Conservation (phyloP, 257 asterid species). For the Scutellaria baicalensis region DNA sequence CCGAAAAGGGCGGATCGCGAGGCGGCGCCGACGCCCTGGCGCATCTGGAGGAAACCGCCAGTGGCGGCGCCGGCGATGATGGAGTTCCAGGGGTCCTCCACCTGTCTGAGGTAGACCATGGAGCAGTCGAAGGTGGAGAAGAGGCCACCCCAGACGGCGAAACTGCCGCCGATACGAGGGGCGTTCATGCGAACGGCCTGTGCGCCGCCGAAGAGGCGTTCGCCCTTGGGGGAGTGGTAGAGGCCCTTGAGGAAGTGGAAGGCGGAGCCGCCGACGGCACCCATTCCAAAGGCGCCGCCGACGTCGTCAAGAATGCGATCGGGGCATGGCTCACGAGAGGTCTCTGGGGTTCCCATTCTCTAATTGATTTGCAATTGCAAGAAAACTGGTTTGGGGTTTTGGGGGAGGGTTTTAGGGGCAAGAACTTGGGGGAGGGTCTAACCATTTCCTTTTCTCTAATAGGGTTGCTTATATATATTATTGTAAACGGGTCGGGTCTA, state of each 20-base stretch:
- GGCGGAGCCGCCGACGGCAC: constrained; percentile 82
- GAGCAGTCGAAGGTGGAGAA: constrained; percentile 88
- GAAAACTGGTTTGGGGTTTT: background rate
- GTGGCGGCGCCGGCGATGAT: constrained; percentile 93
- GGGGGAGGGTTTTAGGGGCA: background rate
- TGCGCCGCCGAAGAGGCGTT: constrained; percentile 66
- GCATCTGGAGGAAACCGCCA: constrained; percentile 90
- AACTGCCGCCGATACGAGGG: constrained; percentile 94
- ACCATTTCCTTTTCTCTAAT: no score
- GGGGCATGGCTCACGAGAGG: constrained; percentile 90
- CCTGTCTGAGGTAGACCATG: constrained; percentile 75
- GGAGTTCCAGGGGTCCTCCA: constrained; percentile 93
- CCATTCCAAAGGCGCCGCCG: constrained; percentile 93
- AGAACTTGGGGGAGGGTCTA: background rate
- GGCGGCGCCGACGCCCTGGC: constrained; percentile 74
- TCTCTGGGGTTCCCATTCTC: constrained; percentile 82
- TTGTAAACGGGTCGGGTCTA: no score
- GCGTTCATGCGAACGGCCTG: constrained; percentile 97
- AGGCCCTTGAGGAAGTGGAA: constrained; percentile 80
- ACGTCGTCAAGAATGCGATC: constrained; percentile 83
- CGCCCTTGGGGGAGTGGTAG: constrained; percentile 79
- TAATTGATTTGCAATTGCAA: background rate
- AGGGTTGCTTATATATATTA: no score
- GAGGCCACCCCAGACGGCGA: constrained; percentile 97
- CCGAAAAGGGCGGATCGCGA: constrained; percentile 72